These are phyloP conservation scores for Aspergillus tamarii DNA, from an alignment of 2,329 filamentous ascomycete species.

Conservation along the genomic window DNA sequence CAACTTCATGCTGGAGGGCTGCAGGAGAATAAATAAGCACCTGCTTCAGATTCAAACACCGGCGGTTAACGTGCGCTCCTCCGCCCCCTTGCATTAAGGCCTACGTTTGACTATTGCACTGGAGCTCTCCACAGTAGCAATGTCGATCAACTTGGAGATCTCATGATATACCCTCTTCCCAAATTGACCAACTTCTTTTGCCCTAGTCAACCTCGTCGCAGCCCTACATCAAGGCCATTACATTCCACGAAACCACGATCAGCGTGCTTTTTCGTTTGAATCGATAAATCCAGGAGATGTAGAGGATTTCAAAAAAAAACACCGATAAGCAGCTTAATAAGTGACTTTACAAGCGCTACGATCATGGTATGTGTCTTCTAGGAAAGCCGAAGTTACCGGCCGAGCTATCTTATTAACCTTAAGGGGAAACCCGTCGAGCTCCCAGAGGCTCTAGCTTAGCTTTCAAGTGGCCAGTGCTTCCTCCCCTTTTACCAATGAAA, in stretches of 20 bases:
- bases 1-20: not conserved
- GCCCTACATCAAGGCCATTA: not conserved
- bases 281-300: not conserved
- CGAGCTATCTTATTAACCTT: not conserved
- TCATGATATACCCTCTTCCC: not conserved
- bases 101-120: not conserved
- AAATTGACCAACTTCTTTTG: not conserved
- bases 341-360: not conserved
- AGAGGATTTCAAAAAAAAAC: not conserved
- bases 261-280: not conserved
- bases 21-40: not conserved
- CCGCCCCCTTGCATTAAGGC: not conserved
- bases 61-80: not conserved
- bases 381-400: not conserved
- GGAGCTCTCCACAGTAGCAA: not conserved
- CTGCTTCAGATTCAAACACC: not conserved
- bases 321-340: not conserved
- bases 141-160: not conserved
- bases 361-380: not conserved
- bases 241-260: conserved; percentile 1
- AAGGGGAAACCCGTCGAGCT: not conserved
- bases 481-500: not conserved
- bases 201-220: not conserved
- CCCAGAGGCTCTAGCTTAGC: not conserved
- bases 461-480: not conserved